Base-by-base conservation (phyloP, 495 filamentous ascomycete genomes). In the Diplogelasinospora grovesii region DNA sequence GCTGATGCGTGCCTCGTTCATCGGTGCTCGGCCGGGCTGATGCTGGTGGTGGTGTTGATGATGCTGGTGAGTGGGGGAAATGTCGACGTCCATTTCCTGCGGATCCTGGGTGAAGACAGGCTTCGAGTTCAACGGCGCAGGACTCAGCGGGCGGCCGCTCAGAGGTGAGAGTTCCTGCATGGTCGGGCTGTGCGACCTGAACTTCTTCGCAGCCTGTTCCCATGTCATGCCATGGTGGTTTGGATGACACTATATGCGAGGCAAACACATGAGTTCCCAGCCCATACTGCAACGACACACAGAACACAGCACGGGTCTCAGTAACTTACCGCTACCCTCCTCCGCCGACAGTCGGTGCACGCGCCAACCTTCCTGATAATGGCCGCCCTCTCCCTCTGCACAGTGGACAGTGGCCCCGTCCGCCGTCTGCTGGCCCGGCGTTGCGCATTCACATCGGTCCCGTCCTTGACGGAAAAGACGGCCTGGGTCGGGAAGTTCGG, bases 161-260 rank as follows among this genome's bases (percentile, higher is more conserved):
- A 61, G 37, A 23, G 61, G 59, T 15, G 63, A 52, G 11, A 66
- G 49, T 13, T 63, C 63, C 46, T 64, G 65, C 32, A 63, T 53
- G 32, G 48, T 41, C 9, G 68, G 59, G 28, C 62, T 63, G 31
- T 56, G 53, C 15, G 63, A 60, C 21, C 57, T 55, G 56, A 63
- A 71, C 46, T 67, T 71, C 41, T 54, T 54, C 21, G 62, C 54
- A 16, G 66, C 64, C 22, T 69, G 65, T 49, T 71, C 69, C 66
- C 68, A 73, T 1, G 68, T 65, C 66, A 69, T 69, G 48, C 61
- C 63, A 44, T 69, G 66, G 49, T 73, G 69, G 36, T 64, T 64
- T 1, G 69, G 68, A 48, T 73, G 65, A 45, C 69, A 73, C 69
- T 73, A 38, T 6, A 38, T 11, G 23, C n/a, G 15, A n/a, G 18